Evolutionary conservation across 164 flowering plant species (phyloP), one percentile per base, ranked within the genome.

Genomic region (Vitis labrusca): DNA sequence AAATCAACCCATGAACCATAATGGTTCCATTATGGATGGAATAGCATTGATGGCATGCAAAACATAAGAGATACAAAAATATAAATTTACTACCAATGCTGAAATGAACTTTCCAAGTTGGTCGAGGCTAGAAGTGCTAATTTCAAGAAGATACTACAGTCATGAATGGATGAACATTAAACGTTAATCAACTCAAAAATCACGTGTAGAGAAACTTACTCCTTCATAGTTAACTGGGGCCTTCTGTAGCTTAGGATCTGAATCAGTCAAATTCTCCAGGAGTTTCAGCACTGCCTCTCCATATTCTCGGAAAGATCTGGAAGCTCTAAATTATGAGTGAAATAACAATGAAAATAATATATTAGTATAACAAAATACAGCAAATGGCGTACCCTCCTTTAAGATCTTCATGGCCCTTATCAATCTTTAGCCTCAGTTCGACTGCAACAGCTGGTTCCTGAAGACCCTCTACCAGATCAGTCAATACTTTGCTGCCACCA

Each of bases 201-300:
- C 50, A 10, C 47, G 5, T 32, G 5, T 60, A 29, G 13, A 23
- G 12, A 62, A 73, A 79, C 94, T 88, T 83, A 93, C 97, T 70
- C 99, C 99, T 87, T 95, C 99, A 81, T 90, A 82, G 75, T 95
- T 93, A 54, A 91, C 85, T 65, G 94, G 95, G 47, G 97, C 97
- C 79, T 91, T 93, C 67, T 80, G 88, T 75, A 95, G 88, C 78
- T 83, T 86, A 50, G 90, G 83, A 67, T 91, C 89, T 67, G 84
- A 75, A 72, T 71, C 81, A 57, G 74, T 63, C 23, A 52, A 65
- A 78, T 90, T 85, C 76, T 86, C 93, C 82, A 95, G 74, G 76
- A 86, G 89, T 74, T 91, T 82, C 73, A 95, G 78, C 69, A 90
- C 93, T 8, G 97, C 97, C 74, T 91, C 99, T 68, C 99, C 98